phyloP scores from a whole-genome alignment of 2,329 filamentous ascomycete species.

The Camillea tinctor region DNA sequence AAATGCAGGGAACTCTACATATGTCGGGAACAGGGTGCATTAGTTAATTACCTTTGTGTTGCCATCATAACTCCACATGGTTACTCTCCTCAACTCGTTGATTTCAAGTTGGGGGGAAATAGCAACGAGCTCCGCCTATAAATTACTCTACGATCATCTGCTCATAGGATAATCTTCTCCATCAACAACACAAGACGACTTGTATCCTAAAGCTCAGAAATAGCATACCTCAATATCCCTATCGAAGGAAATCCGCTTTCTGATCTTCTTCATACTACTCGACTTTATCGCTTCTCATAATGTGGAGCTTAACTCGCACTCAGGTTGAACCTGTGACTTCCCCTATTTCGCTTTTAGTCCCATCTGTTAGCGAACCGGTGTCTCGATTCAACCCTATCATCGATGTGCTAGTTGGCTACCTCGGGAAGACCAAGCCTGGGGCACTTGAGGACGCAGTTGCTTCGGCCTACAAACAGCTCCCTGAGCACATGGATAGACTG shows the following conservation, averaged over 20 bases:
- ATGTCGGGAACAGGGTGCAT: no score
- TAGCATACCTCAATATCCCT: no score
- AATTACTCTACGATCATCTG: neutral
- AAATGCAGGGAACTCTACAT: no score
- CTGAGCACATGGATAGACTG: constrained; percentile 15
- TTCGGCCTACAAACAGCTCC: neutral
- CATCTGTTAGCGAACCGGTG: neutral
- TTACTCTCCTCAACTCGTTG: no score
- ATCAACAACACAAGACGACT: neutral
- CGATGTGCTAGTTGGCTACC: neutral
- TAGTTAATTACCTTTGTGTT: no score
- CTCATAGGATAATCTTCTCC: neutral
- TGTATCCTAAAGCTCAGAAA: neutral
- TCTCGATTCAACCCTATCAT: neutral
- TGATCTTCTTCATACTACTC: neutral
- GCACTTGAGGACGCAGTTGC: neutral
- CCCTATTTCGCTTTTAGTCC: neutral
- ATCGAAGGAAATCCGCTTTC: neutral
- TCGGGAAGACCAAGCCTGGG: neutral
- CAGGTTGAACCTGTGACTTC: neutral
- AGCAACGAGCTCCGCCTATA: neutral
- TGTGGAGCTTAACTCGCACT: neutral
- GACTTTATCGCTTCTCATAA: neutral
- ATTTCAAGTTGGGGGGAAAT: no score
- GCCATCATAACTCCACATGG: no score